Evolutionary conservation across 441 rosid species (phyloP).

Genomic region (Populus hybrid): DNA sequence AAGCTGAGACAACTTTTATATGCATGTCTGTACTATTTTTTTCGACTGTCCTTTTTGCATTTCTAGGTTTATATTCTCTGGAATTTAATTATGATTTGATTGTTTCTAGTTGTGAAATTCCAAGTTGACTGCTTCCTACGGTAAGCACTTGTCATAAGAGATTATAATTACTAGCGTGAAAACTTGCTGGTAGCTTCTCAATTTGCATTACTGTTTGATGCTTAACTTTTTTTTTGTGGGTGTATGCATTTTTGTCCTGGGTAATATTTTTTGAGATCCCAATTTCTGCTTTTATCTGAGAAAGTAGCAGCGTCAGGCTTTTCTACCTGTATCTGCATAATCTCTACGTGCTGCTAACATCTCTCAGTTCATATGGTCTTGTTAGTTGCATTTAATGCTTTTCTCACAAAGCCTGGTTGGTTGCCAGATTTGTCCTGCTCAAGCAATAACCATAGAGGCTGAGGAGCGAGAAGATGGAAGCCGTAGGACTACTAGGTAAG

Average conservation of each 20-base stretch:
- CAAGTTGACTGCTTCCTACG: neutral
- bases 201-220: neutral
- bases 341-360: too few relatives aligned
- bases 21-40: neutral
- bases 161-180: neutral
- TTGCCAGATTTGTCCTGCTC: conserved; percentile 88
- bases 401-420: conserved; percentile 21
- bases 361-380: neutral
- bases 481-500: conserved; percentile 91
- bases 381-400: neutral
- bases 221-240: neutral
- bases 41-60: neutral
- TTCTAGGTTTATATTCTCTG: neutral
- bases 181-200: neutral
- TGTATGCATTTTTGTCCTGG: neutral
- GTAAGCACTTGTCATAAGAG: neutral
- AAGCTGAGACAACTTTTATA: neutral
- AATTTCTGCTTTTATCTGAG: neutral
- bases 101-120: neutral
- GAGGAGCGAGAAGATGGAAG: conserved; percentile 99
- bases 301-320: neutral
- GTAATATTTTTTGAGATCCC: neutral
- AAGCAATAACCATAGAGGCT: conserved; percentile 95
- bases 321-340: neutral
- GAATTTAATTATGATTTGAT: neutral